Conservation (phyloP, 352 stramenopile species). For the Globisporangium canariense region DNA sequence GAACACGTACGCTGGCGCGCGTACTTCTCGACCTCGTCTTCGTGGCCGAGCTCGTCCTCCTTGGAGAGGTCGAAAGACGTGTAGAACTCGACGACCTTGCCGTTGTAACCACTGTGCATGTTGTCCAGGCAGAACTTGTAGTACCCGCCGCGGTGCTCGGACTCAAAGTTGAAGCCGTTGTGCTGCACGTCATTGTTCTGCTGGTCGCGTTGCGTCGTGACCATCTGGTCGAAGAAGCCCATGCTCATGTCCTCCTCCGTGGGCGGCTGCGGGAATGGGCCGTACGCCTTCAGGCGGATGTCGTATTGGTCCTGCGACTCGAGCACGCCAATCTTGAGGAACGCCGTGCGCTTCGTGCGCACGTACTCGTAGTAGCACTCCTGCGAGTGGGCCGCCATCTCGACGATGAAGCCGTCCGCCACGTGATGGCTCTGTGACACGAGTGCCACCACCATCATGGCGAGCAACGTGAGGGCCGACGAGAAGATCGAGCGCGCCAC, state of each 20-base stretch:
- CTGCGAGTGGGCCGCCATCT: constrained; percentile 43
- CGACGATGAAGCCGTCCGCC: constrained; percentile 47
- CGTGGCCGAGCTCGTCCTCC: constrained; percentile 64
- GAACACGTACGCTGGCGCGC: constrained; percentile 52
- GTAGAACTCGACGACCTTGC: constrained; percentile 79
- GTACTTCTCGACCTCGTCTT: constrained; percentile 70
- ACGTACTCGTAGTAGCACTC: constrained; percentile 87
- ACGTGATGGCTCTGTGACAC: constrained; percentile 14
- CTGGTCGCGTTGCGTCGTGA: constrained; percentile 54
- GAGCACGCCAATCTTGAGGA: constrained; percentile 74
- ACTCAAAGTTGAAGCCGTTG: constrained; percentile 87
- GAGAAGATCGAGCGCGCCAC: constrained; percentile 4
- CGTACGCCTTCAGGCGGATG: constrained; percentile 73
- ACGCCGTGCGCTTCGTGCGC: constrained; percentile 82
- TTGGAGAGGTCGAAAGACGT: constrained; percentile 79
- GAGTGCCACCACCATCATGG: constrained; percentile 17
- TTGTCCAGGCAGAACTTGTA: constrained; percentile 88
- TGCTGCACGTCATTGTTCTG: constrained; percentile 79
- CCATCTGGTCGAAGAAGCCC: constrained; percentile 77
- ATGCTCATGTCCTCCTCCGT: constrained; percentile 42
- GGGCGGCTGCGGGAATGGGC: constrained; percentile 54
- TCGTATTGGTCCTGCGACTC: constrained; percentile 69
- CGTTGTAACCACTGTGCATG: constrained; percentile 53
- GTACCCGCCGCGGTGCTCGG: constrained; percentile 78
- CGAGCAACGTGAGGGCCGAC: constrained; percentile 19